Evolutionary conservation across 2,329 filamentous ascomycete species (phyloP), one percentile per base, ranked within the genome.

Genomic region (Trichoderma atrobrunneum): DNA sequence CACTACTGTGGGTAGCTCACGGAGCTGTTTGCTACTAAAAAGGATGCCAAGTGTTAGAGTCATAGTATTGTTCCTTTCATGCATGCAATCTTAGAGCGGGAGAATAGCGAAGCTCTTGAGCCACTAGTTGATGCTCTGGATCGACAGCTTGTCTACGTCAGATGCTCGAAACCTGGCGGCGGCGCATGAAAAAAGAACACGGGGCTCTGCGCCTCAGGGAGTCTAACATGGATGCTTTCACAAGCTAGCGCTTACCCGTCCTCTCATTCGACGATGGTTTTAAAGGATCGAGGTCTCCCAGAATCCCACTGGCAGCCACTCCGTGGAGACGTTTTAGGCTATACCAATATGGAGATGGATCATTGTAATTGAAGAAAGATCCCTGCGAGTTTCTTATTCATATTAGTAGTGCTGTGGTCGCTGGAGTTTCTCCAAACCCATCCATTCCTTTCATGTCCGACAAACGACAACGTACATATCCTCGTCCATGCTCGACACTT

Each of bases 241-340:
- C 57, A 34, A 32, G 21, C 39, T 70, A 70, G 67, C 67, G 67
- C 67, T 70, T 70, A 62, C 67, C 57, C 16, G 30, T 16, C 48
- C 39, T 54, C 51, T 62, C 21, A 16, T 62, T 62, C 39, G 39
- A 57, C 14, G 12, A 21, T 54, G 34, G 39, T 61, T 59, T 26
- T 66, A 24, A 48, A 70, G 48, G 67, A 69, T 54, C 28, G 16
- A 51, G 39, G 57, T 57, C 30, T 39, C 62, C 36, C n/a, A 30
- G n/a, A 26, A 62, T 28, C 21, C 28, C 7, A 62, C 36, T 61
- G 67, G n/a, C 28, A 18, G 67, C n/a, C 56, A 8, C 32, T 54
- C 21, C 57, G 30, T 43, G 67, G 57, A 70, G 67, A 62, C 67
- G 7, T 21, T 51, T 62, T 28, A 57, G 51, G 51, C 64, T 54